Percentiles rank a stretch among this genome's conserved stretches.
phyloP scores from a whole-genome alignment of 768 basidiomycete genomes.

The Tylopilus sp. region DNA sequence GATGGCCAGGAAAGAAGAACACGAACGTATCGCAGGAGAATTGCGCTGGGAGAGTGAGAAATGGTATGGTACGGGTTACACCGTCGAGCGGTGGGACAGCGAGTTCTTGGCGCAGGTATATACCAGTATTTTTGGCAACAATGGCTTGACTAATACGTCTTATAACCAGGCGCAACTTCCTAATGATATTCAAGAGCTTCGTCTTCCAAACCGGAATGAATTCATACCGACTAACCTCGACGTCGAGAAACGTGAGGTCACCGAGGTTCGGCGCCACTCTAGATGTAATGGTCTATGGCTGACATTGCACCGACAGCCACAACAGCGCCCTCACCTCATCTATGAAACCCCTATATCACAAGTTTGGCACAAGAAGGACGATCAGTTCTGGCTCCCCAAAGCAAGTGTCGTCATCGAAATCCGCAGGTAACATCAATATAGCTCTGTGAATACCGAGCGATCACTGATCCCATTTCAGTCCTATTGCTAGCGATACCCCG shows the following conservation, averaged over 20 bases:
- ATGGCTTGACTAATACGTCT: neutral
- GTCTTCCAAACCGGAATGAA: slow-evolving; percentile 80
- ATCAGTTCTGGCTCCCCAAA: slow-evolving; percentile 93
- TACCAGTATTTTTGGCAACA: neutral
- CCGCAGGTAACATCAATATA: slow-evolving; percentile 49
- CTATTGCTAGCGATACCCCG: slow-evolving; percentile 58
- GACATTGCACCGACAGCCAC: slow-evolving; percentile 48
- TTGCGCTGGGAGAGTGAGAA: slow-evolving; percentile 73
- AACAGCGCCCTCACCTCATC: slow-evolving; percentile 72
- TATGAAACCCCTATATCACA: slow-evolving; percentile 66
- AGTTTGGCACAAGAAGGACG: slow-evolving; percentile 97
- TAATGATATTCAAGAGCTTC: slow-evolving; percentile 65
- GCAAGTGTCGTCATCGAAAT: slow-evolving; percentile 75
- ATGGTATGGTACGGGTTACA: slow-evolving; percentile 91
- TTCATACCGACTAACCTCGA: slow-evolving; percentile 88
- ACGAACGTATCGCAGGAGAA: slow-evolving; percentile 48
- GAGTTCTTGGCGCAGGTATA: slow-evolving; percentile 56
- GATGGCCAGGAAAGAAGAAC: slow-evolving; percentile 71
- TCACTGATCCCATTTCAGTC: slow-evolving; percentile 36
- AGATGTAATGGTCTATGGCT: neutral
- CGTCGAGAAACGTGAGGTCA: slow-evolving; percentile 70
- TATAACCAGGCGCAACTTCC: slow-evolving; percentile 53
- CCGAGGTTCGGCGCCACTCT: slow-evolving; percentile 44
- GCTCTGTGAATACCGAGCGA: neutral
- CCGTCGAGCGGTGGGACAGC: slow-evolving; percentile 64